Base-by-base conservation (phyloP, 1,284 basidiomycete genomes). In the Austroboletus olivaceoglutinosus region DNA sequence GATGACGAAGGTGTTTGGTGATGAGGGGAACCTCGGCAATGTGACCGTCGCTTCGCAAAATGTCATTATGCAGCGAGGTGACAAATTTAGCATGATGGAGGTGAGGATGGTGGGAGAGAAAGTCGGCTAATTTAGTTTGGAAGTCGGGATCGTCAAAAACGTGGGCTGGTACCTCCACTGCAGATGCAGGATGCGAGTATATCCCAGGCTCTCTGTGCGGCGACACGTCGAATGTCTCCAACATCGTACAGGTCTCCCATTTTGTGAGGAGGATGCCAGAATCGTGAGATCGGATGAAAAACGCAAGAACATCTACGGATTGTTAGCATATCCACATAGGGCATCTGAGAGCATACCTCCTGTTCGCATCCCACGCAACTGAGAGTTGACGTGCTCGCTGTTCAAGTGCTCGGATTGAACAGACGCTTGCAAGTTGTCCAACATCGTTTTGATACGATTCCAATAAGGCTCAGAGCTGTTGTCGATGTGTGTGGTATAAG, bases 51-150 rank as follows among this genome's bases (percentile, higher is more conserved):
- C 54, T 62, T 11, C 58, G 58, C 13, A 70, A 53, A 38, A 73
- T 67, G 16, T 62, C 64, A 5, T 12, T 2, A 22, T 71, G 54
- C 21, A 71, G 43, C 39, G 66, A 56, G 0, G 60, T 60, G 43
- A 72, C 65, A 18, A 66, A 72, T 3, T 60, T 54, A 11, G 68
- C 61, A 40, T 18, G 8, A 21, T 8, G 11, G 60, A 59, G 22
- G 70, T 67, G 5, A 30, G 18, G 12, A 4, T 51, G 45, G 13
- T 52, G 47, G 11, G 45, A 45, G 15, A 71, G 55, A 50, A 66
- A 67, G 12, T 21, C 13, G 21, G 19, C 19, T 3, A 38, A 18
- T 38, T 38, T 15, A 10, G 5, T 1, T 38, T 48, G 54, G 46
- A 67, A 67, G 0, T 23, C 29, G 11, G 34, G 13, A 22, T 68